Percentiles rank a stretch among this genome's conserved stretches.
phyloP scores from a whole-genome alignment of 257 asterid species.

The Plantago ovata region DNA sequence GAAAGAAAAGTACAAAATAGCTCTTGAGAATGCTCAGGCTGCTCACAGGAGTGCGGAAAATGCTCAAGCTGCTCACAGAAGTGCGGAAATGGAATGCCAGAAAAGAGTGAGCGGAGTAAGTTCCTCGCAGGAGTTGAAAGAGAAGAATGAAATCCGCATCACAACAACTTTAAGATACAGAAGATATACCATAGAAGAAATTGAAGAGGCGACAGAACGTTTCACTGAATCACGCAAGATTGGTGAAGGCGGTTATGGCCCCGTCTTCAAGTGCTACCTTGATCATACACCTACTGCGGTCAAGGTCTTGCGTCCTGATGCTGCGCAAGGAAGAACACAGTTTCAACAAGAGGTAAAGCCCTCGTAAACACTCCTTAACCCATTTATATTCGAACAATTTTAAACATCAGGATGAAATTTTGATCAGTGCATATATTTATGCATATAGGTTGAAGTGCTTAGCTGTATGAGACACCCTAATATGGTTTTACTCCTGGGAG shows the following conservation, averaged over 20 bases:
- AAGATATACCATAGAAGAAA: conserved; percentile 66
- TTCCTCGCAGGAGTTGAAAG: conserved; percentile 26
- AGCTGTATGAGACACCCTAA: conserved; percentile 87
- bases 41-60: conserved; percentile 41
- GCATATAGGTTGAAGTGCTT: conserved; percentile 68
- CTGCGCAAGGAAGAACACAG: conserved; percentile 83
- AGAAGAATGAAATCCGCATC: conserved; percentile 3
- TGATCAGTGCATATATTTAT: background rate
- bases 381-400: no score
- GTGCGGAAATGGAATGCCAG: conserved; percentile 38
- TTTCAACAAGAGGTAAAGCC: conserved; percentile 72
- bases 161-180: conserved; percentile 45
- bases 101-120: conserved; percentile 40
- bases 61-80: conserved; percentile 46
- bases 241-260: conserved; percentile 98
- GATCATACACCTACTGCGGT: conserved; percentile 87
- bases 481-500: conserved; percentile 82
- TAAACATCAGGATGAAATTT: no score
- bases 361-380: background rate
- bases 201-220: conserved; percentile 64
- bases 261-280: conserved; percentile 75
- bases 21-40: conserved; percentile 42
- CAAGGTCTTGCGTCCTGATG: conserved; percentile 84
- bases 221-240: conserved; percentile 53
- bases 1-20: conserved; percentile 34